Percentiles rank a stretch among this genome's conserved stretches.
phyloP scores from a whole-genome alignment of 495 filamentous ascomycete genomes.

The Podospora pseudoanserina region DNA sequence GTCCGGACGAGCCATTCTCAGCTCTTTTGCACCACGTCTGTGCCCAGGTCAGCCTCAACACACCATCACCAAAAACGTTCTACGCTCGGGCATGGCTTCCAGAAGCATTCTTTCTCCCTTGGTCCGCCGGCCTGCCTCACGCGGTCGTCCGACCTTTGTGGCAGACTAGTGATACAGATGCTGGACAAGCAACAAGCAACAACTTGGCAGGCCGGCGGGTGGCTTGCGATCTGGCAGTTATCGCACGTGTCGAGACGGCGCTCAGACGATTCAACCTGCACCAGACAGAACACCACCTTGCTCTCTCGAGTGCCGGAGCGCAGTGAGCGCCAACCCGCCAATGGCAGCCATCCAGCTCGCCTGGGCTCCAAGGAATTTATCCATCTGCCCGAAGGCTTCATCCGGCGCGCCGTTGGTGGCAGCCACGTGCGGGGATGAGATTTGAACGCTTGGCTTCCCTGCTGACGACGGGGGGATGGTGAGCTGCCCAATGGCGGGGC shows the following conservation, averaged over 20 bases:
- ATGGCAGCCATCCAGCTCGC: background rate
- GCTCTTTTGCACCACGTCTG: background rate
- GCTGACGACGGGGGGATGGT: conserved; percentile 10
- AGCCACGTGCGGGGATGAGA: conserved; percentile 33
- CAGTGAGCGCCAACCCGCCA: background rate
- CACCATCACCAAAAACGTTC: conserved; percentile 2
- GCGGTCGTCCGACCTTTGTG: background rate
- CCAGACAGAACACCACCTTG: conserved; percentile 3
- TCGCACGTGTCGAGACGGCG: conserved; percentile 3
- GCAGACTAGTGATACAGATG: background rate
- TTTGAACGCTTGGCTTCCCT: conserved; percentile 14
- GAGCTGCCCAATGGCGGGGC: conserved; percentile 18
- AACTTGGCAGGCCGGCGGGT: background rate
- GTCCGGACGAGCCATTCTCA: background rate
- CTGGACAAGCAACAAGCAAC: background rate
- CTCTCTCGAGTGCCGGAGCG: background rate
- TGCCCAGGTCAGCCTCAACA: conserved; percentile 9
- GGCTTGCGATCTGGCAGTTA: conserved; percentile 1
- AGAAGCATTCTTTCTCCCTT: conserved; percentile 15
- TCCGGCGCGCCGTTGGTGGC: conserved; percentile 28
- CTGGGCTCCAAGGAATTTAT: conserved; percentile 21
- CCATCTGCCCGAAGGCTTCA: conserved; percentile 35
- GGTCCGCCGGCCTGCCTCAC: background rate
- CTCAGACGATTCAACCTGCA: conserved; percentile 4
- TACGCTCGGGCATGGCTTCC: conserved; percentile 8